Base-by-base conservation (phyloP, 202 grass and related monocot species). In the Zoysia matrella region DNA sequence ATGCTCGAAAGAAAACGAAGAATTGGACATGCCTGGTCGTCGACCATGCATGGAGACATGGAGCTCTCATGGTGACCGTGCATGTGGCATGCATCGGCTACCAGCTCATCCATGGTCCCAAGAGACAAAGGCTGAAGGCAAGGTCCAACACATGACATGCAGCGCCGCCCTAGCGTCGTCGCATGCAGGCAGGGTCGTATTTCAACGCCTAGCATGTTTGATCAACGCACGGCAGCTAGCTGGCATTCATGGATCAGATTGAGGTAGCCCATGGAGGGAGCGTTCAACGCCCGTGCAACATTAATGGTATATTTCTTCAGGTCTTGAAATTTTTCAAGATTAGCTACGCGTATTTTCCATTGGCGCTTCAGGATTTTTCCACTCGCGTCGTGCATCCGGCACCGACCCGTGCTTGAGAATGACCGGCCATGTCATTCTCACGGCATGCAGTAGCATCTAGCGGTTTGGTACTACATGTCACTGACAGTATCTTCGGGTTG, bases 221-320 rank as follows among this genome's bases (percentile, higher is more conserved):
- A 62, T 89, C 83, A 78, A 89, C 83, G 60, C 83, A 86, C 61
- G 83, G 78, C 61, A 36, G 30, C 30, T 36, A 77, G 7, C 11
- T 48, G 1, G 22, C 67, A 89, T 65, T 44, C 42, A 65, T 78
- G 80, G 51, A 72, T 45, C 60, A 66, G 22, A 70, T 9, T 40
- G 39, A 65, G 13, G 30, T 36, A 36, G 30, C 30, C 30, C 30
- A 68, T n/a, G 14, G 13, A 42, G 72, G 52, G 2, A 60, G 44
- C 64, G 18, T 78, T 87, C 74, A 71, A 16, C 75, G 78, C 53
- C 70, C 49, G 55, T 39, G 40, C 39, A 72, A 18, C 55, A 60
- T 47, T 39, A 1, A 39, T 8, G 46, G 6, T 41, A 74, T 36
- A 36, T 36, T 36, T 36, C 36, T 41, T 5, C 4, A 42, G 47